These are phyloP conservation scores for Chrysoporthe deuterocubensis DNA, from an alignment of 2,329 filamentous ascomycete genomes.

Conservation along the genomic window DNA sequence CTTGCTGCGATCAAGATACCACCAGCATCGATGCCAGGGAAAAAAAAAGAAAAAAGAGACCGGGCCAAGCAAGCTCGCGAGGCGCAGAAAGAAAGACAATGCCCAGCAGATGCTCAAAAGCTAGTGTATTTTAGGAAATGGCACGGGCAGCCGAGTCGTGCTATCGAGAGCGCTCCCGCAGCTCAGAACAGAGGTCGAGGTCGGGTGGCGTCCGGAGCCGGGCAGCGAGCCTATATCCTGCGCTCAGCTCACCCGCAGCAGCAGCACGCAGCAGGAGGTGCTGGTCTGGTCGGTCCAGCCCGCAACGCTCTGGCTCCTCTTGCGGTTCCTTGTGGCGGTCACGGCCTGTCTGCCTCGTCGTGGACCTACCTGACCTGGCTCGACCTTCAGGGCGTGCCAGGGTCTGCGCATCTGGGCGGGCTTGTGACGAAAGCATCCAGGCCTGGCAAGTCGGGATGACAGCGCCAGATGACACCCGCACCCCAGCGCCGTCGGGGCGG, in stretches of 20 bases:
- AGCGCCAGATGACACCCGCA: constrained; percentile 14
- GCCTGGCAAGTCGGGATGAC: not conserved
- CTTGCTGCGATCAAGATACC: not conserved
- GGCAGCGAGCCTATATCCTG: no score
- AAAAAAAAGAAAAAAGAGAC: not conserved
- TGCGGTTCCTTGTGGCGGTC: no score
- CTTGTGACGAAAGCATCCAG: constrained; percentile 7
- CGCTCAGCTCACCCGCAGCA: no score
- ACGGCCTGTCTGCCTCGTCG: not conserved
- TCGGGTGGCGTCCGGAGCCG: no score
- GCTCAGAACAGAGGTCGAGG: no score
- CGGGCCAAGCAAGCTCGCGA: not conserved
- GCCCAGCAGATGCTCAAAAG: not conserved
- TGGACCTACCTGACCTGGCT: not conserved
- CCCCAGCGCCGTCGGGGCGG: not conserved
- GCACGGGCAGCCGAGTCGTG: not conserved
- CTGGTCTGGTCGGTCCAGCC: no score
- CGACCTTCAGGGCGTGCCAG: not conserved
- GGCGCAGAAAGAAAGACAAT: not conserved
- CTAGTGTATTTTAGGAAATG: not conserved
- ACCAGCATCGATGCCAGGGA: not conserved
- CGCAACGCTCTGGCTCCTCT: no score
- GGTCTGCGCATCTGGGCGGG: not conserved
- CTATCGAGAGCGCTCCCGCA: not conserved
- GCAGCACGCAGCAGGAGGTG: no score